A percentile compares a stretch with the other conserved stretches of the same genome.
Evolutionary conservation across 495 filamentous ascomycete species (phyloP).

Genomic region (Neurospora hispaniola): DNA sequence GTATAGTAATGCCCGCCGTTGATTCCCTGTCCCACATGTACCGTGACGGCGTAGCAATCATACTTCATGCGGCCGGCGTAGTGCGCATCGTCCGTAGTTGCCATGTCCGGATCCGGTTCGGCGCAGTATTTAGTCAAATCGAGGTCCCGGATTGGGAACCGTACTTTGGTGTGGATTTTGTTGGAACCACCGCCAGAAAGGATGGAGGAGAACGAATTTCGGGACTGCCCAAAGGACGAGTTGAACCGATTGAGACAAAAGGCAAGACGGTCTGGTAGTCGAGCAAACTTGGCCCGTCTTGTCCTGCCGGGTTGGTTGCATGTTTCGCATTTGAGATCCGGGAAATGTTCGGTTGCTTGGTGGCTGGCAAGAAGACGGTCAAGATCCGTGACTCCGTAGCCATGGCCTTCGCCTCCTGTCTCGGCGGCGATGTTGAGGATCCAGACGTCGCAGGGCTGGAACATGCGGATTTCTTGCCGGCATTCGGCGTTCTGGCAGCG

Average conservation of each 20-base stretch:
- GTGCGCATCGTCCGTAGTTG: constrained; percentile 9
- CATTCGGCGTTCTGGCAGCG: constrained; percentile 18
- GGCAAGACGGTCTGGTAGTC: constrained; percentile 25
- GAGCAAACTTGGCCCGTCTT: constrained; percentile 19
- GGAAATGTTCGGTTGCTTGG: constrained; percentile 8
- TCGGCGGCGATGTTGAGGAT: constrained; percentile 10
- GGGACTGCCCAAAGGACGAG: neutral
- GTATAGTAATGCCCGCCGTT: constrained; percentile 35
- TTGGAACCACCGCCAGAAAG: neutral
- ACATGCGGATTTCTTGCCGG: constrained; percentile 13
- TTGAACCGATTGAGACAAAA: constrained; percentile 23
- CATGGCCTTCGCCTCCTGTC: neutral
- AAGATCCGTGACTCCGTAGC: constrained; percentile 10
- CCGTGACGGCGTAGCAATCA: constrained; percentile 35
- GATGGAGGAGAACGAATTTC: neutral
- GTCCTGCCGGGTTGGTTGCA: constrained; percentile 20
- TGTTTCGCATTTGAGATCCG: constrained; percentile 18
- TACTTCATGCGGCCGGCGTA: constrained; percentile 24
- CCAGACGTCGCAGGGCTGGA: constrained; percentile 14
- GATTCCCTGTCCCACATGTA: constrained; percentile 20
- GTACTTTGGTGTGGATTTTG: constrained; percentile 21
- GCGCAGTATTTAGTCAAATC: constrained; percentile 25
- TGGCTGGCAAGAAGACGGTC: constrained; percentile 10
- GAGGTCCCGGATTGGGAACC: constrained; percentile 26
- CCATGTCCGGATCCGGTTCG: constrained; percentile 9